Evolutionary conservation across 257 asterid species (phyloP), one percentile per base, ranked within the genome.

Genomic region (Cinchona pubescens): DNA sequence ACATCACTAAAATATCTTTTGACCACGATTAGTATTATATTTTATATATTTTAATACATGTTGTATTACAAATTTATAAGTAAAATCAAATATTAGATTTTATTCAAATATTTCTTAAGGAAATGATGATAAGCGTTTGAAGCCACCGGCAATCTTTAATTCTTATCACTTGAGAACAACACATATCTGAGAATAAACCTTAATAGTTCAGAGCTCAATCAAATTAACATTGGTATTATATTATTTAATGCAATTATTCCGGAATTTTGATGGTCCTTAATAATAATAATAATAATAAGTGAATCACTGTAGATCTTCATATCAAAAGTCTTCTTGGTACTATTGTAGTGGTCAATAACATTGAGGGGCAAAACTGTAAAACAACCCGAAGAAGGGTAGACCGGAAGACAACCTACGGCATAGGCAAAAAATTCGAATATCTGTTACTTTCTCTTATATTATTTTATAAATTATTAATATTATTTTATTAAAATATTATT

Each of bases 361-460:
- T 68, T 11, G 18, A 46, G 67, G 71, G 69, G 78, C 38, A 80
- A 76, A 86, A 80, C 68, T 78, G 80, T 72, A 48, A 82, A 8
- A 48, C 35, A 76, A 42, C 65, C 77, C 70, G 77, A 30, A 32
- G 35, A 40, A 58, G 21, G 18, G 75, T 42, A 14, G 65, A 30
- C n/a, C n/a, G 8, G 65, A 35, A 12, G 37, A 18, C 0, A 25
- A 13, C 59, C 37, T 2, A 29, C 18, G 32, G 0, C 25, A 61
- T 30, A 45, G 18, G 5, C 2, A n/a, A n/a, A 25, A 35, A 48
- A 34, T 11, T 67, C 65, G 4, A n/a, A n/a, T n/a, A n/a, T n/a
- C n/a, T n/a, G n/a, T n/a, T n/a, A n/a, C n/a, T n/a, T n/a, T n/a
- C n/a, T n/a, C n/a, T n/a, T n/a, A n/a, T n/a, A n/a, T n/a, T n/a